phyloP scores from a whole-genome alignment of 1,284 basidiomycete genomes.

The Bondarzewia mesenterica region DNA sequence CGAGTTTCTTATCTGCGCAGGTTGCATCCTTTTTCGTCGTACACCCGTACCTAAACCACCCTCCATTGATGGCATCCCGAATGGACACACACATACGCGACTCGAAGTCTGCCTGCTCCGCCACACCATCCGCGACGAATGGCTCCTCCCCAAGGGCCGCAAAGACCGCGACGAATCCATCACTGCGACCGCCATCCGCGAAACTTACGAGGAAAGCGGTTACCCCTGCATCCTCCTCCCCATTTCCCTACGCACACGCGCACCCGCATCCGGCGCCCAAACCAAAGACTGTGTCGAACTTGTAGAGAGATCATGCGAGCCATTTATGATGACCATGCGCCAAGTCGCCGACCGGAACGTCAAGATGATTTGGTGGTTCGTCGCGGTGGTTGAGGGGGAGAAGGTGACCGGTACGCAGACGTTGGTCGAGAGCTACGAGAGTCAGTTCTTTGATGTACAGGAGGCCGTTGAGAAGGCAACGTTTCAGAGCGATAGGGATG shows the following conservation, averaged over 20 bases:
- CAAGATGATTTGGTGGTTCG: conserved; percentile 41
- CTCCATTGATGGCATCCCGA: no score
- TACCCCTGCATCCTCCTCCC: conserved; percentile 33
- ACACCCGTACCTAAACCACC: not conserved
- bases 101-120: conserved; percentile 12
- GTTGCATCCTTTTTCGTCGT: conserved; percentile 11
- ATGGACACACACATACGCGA: conserved; percentile 1
- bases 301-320: conserved; percentile 23
- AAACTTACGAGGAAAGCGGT: conserved; percentile 55
- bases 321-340: conserved; percentile 28
- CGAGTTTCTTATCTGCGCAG: conserved; percentile 12
- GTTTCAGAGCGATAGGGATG: conserved; percentile 27
- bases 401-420: conserved; percentile 33
- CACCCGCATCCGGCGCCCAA: conserved; percentile 29
- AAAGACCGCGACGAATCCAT: conserved; percentile 48
- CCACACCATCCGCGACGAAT: conserved; percentile 23
- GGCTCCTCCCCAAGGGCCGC: conserved; percentile 50
- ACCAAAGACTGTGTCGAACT: conserved; percentile 17
- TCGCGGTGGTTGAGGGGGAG: conserved; percentile 24
- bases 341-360: conserved; percentile 22
- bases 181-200: conserved; percentile 39
- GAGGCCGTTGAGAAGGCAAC: conserved; percentile 27
- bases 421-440: conserved; percentile 30
- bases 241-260: conserved; percentile 26
- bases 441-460: conserved; percentile 29